Evolutionary conservation across 176 grass and related monocot genomes (phyloP).

Genomic region (maize (Zea mays)): Zm-B73-REFERENCE-NAM-5.0 NC_050097.1:218293501-218294000

Average conservation of each 20-base stretch:
- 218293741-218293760: slow-evolving; percentile 82
- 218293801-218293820: neutral
- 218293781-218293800: slow-evolving; percentile 40
- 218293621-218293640: slow-evolving; percentile 78
- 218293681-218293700: slow-evolving; percentile 59
- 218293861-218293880: slow-evolving; percentile 1
- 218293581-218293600: slow-evolving; percentile 46
- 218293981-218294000: neutral
- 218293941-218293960: slow-evolving; percentile 64
- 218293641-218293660: slow-evolving; percentile 91
- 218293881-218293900: slow-evolving; percentile 30
- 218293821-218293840: neutral
- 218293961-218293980: neutral
- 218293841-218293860: neutral
- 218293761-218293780: slow-evolving; percentile 88
- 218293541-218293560: slow-evolving; percentile 63
- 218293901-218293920: slow-evolving; percentile 43
- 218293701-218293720: slow-evolving; percentile 62
- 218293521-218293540: slow-evolving; percentile 37
- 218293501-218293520: neutral
- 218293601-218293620: slow-evolving; percentile 44
- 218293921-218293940: slow-evolving; percentile 78
- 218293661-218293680: slow-evolving; percentile 85
- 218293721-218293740: slow-evolving; percentile 72
- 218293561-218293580: slow-evolving; percentile 77